Evolutionary conservation across 768 basidiomycete genomes (phyloP), one percentile per base, ranked within the genome.

Genomic region (Dioszegia crocea): DNA sequence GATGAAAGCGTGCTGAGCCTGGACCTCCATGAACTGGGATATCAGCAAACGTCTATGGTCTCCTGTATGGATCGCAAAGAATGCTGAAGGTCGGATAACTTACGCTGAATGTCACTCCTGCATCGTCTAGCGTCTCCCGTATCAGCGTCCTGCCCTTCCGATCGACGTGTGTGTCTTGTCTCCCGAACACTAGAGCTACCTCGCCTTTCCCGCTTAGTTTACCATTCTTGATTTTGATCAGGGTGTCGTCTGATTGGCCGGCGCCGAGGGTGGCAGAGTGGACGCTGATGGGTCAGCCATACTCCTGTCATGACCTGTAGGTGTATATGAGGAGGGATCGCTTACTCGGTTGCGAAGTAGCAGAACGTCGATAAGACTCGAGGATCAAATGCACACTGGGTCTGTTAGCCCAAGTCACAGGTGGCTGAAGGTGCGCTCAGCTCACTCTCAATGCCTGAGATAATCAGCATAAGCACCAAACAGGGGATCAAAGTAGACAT

Each of bases 1-100:
- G 61, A 97, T 87, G 77, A 97, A 97, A 2, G 94, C 94, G 65
- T 97, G 93, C 69, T 98, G 93, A 0, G 93, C 94, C 76, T 96
- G 91, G 14, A 97, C 91, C 76, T 98, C 94, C 59, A 96, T 79
- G 76, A 93, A 92, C 88, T 92, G 71, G 12, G 55, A 23, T 5
- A 21, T 59, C 47, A 59, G 48, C 48, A 9, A 9, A 30, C 19
- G 21, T 31, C 19, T 47, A 9, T 2, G n/a, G 23, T 2, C 9
- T 27, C 30, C 21, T 3, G 21, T 19, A 23, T 31, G 43, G 45
- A 30, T 33, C 33, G 6, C 33, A 6, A 33, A 6, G 14, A 33
- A 27, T 17, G 21, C 29, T 29, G 24, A 31, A 24, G n/a, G 14
- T 41, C 5, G 27, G 23, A n/a, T n/a, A n/a, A 19, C 85, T 66